These are phyloP conservation scores for Xylaria sp. DNA, from an alignment of 2,329 filamentous ascomycete genomes.

Conservation along the genomic window DNA sequence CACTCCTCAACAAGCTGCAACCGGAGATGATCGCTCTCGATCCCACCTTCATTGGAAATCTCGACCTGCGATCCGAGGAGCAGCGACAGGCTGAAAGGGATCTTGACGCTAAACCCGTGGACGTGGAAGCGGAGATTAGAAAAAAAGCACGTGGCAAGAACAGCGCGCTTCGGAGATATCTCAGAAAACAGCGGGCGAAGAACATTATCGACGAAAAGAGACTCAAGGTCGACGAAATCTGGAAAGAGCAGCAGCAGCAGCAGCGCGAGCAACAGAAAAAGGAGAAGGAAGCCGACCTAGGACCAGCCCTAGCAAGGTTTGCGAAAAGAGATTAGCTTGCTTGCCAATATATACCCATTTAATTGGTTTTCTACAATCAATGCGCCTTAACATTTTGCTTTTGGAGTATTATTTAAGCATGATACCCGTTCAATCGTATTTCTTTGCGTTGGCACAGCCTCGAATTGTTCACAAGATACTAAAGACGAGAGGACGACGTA, in stretches of 20 bases:
- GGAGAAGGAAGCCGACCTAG: slow-evolving; percentile 77
- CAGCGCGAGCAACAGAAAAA: slow-evolving; percentile 70
- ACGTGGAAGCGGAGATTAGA: slow-evolving; percentile 69
- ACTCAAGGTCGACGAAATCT: slow-evolving; percentile 84
- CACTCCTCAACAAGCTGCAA: slow-evolving; percentile 90
- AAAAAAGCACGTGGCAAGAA: slow-evolving; percentile 91
- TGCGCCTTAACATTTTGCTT: not conserved
- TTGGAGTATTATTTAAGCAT: not conserved
- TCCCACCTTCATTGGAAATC: slow-evolving; percentile 87
- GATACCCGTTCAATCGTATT: too few species aligned
- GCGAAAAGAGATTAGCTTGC: slow-evolving; percentile 71
- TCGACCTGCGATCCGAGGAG: slow-evolving; percentile 83
- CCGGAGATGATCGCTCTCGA: slow-evolving; percentile 98
- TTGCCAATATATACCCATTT: slow-evolving; percentile 33
- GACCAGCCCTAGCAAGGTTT: slow-evolving; percentile 87
- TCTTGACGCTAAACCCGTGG: slow-evolving; percentile 73
- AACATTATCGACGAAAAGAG: slow-evolving; percentile 98
- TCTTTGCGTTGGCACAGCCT: too few species aligned
- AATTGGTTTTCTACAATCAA: not conserved
- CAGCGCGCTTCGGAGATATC: slow-evolving; percentile 83
- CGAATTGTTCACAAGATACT: too few species aligned
- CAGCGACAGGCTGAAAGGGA: slow-evolving; percentile 81
- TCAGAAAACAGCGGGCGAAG: slow-evolving; percentile 90
- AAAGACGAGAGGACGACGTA: too few species aligned
- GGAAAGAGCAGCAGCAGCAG: slow-evolving; percentile 72